These are phyloP conservation scores for Linnemannia schmuckeri DNA, from an alignment of 192 early-diverging fungal species.

Conservation along the genomic window DNA sequence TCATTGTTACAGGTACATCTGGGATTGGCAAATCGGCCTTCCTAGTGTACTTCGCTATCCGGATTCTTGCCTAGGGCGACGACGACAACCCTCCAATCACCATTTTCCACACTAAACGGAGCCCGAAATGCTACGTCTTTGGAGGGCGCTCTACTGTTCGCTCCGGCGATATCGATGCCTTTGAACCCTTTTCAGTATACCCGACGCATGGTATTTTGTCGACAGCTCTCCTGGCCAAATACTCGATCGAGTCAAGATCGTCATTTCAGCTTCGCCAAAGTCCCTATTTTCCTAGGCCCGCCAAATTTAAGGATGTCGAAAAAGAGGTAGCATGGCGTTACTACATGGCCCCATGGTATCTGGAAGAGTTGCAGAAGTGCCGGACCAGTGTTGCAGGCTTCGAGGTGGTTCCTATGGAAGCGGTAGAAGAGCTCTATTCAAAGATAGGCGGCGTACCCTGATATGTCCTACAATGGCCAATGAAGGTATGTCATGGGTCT, in stretches of 20 bases:
- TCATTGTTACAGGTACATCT: conserved; percentile 49
- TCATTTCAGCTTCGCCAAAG: conserved; percentile 34
- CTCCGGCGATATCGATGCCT: conserved; percentile 12
- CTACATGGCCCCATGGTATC: conserved; percentile 29
- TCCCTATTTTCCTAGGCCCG: conserved; percentile 13
- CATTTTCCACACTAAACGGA: conserved; percentile 26
- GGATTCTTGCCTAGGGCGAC: conserved; percentile 36
- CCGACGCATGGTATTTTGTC: conserved; percentile 43
- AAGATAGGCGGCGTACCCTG: conserved; percentile 36
- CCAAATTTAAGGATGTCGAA: conserved; percentile 21
- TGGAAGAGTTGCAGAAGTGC: conserved; percentile 18
- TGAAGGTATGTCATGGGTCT: neutral
- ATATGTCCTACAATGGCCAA: conserved; percentile 29
- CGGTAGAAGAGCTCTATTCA: conserved; percentile 14
- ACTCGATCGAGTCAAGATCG: neutral
- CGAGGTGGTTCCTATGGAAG: conserved; percentile 2
- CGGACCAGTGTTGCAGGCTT: conserved; percentile 9
- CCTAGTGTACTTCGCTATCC: conserved; percentile 49
- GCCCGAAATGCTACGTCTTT: conserved; percentile 13
- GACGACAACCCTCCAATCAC: conserved; percentile 32
- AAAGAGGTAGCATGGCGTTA: conserved; percentile 14
- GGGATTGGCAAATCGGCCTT: conserved; percentile 54
- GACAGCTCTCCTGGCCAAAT: conserved; percentile 19
- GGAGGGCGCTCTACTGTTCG: conserved; percentile 21
- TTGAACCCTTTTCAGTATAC: conserved; percentile 15